Evolutionary conservation across 176 grass and related monocot species (phyloP).

Genomic region (Oryza meyeriana): DNA sequence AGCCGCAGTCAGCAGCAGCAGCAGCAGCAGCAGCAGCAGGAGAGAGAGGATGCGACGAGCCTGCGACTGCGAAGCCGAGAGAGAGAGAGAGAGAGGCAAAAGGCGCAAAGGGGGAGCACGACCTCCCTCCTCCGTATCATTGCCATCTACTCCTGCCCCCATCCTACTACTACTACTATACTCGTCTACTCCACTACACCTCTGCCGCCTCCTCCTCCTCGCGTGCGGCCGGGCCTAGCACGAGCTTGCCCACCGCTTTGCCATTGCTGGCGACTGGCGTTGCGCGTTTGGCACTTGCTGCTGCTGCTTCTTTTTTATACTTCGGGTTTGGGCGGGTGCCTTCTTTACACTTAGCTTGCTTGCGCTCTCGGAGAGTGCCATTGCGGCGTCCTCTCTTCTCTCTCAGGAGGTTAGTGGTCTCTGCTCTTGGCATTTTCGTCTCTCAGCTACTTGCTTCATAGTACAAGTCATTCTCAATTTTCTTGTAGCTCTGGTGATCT

Average conservation of each 20-base stretch:
- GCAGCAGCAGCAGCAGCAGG: slow-evolving; percentile 25
- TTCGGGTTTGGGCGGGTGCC: background rate
- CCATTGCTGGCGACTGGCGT: slow-evolving; percentile 26
- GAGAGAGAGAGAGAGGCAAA: slow-evolving; percentile 1
- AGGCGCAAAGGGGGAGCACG: slow-evolving; percentile 4
- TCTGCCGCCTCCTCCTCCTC: background rate
- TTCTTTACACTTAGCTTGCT: background rate
- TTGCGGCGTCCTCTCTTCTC: background rate
- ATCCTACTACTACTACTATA: background rate
- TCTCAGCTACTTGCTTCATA: background rate
- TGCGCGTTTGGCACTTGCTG: slow-evolving; percentile 18
- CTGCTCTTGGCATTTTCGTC: background rate
- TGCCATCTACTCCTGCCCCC: slow-evolving; percentile 12
- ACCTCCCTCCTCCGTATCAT: slow-evolving; percentile 20
- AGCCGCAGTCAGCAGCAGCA: slow-evolving; percentile 36
- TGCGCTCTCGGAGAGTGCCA: background rate
- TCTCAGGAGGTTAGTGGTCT: slow-evolving; percentile 16
- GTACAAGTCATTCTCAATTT: background rate
- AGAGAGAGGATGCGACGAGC: background rate
- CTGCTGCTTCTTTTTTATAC: slow-evolving; percentile 4
- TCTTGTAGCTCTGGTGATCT: background rate
- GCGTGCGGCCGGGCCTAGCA: slow-evolving; percentile 42
- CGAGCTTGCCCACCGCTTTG: slow-evolving; percentile 6
- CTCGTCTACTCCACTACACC: background rate
- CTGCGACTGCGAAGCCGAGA: background rate